Evolutionary conservation across 2,329 filamentous ascomycete genomes (phyloP).

Genomic region (Fusarium duplospermum): DNA sequence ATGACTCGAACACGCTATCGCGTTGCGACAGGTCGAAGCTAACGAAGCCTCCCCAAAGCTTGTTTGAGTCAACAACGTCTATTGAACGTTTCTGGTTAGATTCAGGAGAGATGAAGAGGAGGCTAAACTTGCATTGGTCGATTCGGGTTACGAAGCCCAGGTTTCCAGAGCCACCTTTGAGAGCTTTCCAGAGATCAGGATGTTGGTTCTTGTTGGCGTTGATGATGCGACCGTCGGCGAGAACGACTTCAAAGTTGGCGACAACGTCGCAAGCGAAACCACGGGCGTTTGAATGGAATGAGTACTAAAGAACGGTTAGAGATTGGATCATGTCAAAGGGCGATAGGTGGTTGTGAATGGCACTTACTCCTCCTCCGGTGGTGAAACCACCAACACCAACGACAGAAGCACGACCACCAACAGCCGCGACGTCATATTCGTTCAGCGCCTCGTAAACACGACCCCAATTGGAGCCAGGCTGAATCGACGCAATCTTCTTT

Average conservation of each 20-base stretch:
- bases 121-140: conserved; percentile 27
- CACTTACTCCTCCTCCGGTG: conserved; percentile 41
- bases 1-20: conserved; percentile 43
- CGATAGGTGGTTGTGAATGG: not conserved
- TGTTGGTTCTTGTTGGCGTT: conserved; percentile 53
- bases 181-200: conserved; percentile 56
- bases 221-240: conserved; percentile 54
- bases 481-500: conserved; percentile 45
- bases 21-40: conserved; percentile 39
- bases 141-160: conserved; percentile 54
- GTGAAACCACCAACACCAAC: conserved; percentile 48
- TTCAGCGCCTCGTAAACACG: conserved; percentile 41
- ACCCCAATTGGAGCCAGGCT: conserved; percentile 58
- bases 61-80: conserved; percentile 33
- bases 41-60: conserved; percentile 47
- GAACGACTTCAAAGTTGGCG: conserved; percentile 56
- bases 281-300: conserved; percentile 44
- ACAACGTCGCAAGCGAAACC: conserved; percentile 58
- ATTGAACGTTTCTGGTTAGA: not conserved
- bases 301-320: conserved; percentile 35
- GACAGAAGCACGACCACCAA: conserved; percentile 56
- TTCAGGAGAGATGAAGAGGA: not conserved
- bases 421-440: conserved; percentile 52
- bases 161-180: conserved; percentile 61
- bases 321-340: not conserved